These are phyloP conservation scores for Fusarium brevicatenulatum DNA, from an alignment of 2,329 filamentous ascomycete genomes.

Conservation along the genomic window DNA sequence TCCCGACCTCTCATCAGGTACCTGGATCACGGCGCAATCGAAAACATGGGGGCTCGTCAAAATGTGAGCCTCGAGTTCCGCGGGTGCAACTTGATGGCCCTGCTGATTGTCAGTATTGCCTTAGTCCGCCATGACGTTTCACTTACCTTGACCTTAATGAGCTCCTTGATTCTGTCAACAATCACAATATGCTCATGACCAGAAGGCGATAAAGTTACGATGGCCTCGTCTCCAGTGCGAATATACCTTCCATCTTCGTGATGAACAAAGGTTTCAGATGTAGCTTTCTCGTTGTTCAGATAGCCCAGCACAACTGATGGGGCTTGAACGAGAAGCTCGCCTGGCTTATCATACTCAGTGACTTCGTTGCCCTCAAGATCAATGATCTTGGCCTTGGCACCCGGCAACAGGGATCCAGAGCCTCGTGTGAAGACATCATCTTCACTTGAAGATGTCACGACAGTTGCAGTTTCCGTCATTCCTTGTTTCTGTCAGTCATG, in stretches of 20 bases:
- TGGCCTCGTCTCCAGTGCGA: slow-evolving; percentile 85
- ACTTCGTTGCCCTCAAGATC: slow-evolving; percentile 74
- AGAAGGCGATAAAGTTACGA: slow-evolving; percentile 69
- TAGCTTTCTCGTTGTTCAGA: slow-evolving; percentile 85
- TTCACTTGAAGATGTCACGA: slow-evolving; percentile 52
- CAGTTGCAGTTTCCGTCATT: slow-evolving; percentile 42
- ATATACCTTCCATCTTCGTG: slow-evolving; percentile 78
- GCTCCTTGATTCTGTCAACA: slow-evolving; percentile 76
- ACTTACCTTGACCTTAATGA: slow-evolving; percentile 79
- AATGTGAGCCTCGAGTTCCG: slow-evolving; percentile 80
- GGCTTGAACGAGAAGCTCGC: slow-evolving; percentile 83
- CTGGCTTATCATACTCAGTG: slow-evolving; percentile 74
- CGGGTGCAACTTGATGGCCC: slow-evolving; percentile 81
- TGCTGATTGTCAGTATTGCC: slow-evolving; percentile 43
- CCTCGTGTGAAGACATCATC: slow-evolving; percentile 74
- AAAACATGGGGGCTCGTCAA: slow-evolving; percentile 75
- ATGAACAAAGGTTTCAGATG: slow-evolving; percentile 77
- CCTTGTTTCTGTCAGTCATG: slow-evolving; percentile 52
- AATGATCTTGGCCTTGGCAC: slow-evolving; percentile 70
- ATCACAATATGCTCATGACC: slow-evolving; percentile 86
- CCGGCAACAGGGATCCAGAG: slow-evolving; percentile 73
- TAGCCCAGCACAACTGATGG: slow-evolving; percentile 86
- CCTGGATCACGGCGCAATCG: slow-evolving; percentile 79
- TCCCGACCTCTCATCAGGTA: slow-evolving; percentile 67
- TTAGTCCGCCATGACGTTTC: too few relatives aligned